Evolutionary conservation across 768 basidiomycete species (phyloP).

Genomic region (Pisolithus marmoratus): DNA sequence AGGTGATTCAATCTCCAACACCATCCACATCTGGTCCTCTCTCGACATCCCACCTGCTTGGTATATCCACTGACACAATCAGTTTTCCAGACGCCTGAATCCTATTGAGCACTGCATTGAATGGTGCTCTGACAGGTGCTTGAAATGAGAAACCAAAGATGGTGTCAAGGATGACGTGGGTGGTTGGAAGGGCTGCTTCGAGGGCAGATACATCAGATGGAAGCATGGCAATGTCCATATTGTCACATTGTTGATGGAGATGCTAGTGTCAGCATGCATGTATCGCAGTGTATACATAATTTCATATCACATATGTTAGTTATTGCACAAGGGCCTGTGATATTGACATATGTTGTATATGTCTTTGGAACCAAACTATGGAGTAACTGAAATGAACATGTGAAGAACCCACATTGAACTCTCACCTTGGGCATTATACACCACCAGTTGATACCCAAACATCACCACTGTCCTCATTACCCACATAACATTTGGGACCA

Average conservation of each 20-base stretch:
- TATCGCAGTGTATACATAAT: background rate
- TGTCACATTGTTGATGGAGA: conserved; percentile 79
- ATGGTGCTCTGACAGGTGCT: conserved; percentile 84
- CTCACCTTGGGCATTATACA: conserved; percentile 92
- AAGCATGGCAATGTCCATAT: conserved; percentile 78
- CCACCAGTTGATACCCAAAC: conserved; percentile 85
- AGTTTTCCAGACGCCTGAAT: conserved; percentile 63
- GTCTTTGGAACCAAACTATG: conserved; percentile 84
- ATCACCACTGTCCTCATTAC: conserved; percentile 35
- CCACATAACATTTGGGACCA: too few relatives aligned
- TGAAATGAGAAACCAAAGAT: conserved; percentile 99
- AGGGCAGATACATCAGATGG: conserved; percentile 46
- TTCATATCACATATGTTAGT: too few relatives aligned
- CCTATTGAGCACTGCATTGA: too few relatives aligned
- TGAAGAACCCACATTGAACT: background rate
- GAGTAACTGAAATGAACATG: background rate
- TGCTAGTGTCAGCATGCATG: conserved; percentile 39
- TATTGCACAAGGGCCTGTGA: too few relatives aligned
- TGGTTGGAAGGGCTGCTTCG: conserved; percentile 43
- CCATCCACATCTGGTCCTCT: conserved; percentile 56
- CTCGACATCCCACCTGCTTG: too few relatives aligned
- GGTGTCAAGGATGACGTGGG: conserved; percentile 88
- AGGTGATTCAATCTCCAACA: too few relatives aligned
- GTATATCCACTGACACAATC: conserved; percentile 93
- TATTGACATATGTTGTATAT: conserved; percentile 64